Conservation (phyloP, 805 yeast species). For the Metschnikowia orientalis region DNA sequence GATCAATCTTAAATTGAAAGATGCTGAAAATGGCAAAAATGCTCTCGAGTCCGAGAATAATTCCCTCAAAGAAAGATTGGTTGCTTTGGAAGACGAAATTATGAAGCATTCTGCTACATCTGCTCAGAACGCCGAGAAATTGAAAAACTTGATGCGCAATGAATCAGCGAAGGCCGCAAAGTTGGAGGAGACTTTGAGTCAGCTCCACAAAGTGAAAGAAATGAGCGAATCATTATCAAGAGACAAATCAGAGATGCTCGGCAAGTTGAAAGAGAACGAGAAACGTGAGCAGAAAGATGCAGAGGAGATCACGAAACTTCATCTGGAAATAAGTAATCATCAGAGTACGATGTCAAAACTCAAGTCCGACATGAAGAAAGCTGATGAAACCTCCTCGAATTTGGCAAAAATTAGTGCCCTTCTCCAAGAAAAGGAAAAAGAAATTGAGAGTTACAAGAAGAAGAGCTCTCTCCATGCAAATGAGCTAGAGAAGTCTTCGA, state of each 20-base stretch:
- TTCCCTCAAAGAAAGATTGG: constrained; percentile 37
- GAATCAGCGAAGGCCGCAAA: constrained; percentile 31
- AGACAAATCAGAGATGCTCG: constrained; percentile 25
- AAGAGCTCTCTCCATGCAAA: neutral
- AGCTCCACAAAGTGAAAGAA: constrained; percentile 26
- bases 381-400: neutral
- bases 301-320: constrained; percentile 3
- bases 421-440: constrained; percentile 2
- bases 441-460: neutral
- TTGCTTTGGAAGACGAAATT: constrained; percentile 31
- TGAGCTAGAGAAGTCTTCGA: constrained; percentile 1
- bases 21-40: constrained; percentile 27
- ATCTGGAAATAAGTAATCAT: constrained; percentile 15
- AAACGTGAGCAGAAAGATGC: constrained; percentile 8
- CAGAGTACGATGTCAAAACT: constrained; percentile 15
- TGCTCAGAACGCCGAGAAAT: constrained; percentile 43
- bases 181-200: constrained; percentile 26
- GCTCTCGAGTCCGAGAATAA: constrained; percentile 32
- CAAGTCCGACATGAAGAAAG: constrained; percentile 4
- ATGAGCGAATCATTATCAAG: constrained; percentile 31
- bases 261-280: constrained; percentile 19
- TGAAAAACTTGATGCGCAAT: constrained; percentile 40
- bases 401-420: neutral
- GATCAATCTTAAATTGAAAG: constrained; percentile 43
- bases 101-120: constrained; percentile 28